These are phyloP conservation scores for Kondoa malvinella DNA, from an alignment of 768 basidiomycete species.

Conservation along the genomic window DNA sequence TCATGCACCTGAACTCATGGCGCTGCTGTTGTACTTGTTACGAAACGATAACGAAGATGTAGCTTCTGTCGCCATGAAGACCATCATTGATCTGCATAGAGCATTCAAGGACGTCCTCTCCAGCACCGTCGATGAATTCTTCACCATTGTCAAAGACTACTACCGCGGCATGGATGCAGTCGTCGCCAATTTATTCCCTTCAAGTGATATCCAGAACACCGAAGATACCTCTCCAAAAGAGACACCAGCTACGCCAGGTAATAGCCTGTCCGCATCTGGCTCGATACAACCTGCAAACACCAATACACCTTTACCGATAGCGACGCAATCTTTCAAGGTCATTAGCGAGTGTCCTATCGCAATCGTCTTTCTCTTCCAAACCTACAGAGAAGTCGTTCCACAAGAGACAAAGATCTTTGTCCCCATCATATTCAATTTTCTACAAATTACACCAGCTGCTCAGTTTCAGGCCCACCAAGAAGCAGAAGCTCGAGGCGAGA, in stretches of 20 bases:
- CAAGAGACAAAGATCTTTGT: conserved; percentile 54
- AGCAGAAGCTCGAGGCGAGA: conserved; percentile 59
- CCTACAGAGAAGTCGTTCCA: conserved; percentile 49
- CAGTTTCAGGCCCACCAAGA: conserved; percentile 61
- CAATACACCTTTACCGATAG: conserved; percentile 26
- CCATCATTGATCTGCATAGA: conserved; percentile 71
- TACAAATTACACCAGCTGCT: conserved; percentile 58
- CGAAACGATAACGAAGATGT: conserved; percentile 92
- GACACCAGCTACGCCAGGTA: conserved; percentile 1
- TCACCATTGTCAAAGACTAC: conserved; percentile 59
- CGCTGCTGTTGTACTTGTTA: conserved; percentile 64
- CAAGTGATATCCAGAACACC: conserved; percentile 10
- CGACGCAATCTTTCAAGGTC: conserved; percentile 77
- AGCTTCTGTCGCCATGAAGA: conserved; percentile 74
- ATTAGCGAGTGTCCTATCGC: conserved; percentile 84
- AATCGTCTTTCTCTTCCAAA: conserved; percentile 75
- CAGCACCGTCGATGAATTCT: conserved; percentile 58
- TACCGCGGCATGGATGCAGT: conserved; percentile 57
- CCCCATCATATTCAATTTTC: conserved; percentile 50
- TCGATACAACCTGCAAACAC: conserved; percentile 2
- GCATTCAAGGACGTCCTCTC: conserved; percentile 56
- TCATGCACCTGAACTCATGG: conserved; percentile 50
- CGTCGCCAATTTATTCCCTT: conserved; percentile 55
- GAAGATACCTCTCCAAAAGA: conserved; percentile 6
- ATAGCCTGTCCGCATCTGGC: neutral